Base-by-base conservation (phyloP, 768 basidiomycete species). In the Suillus plorans region DNA sequence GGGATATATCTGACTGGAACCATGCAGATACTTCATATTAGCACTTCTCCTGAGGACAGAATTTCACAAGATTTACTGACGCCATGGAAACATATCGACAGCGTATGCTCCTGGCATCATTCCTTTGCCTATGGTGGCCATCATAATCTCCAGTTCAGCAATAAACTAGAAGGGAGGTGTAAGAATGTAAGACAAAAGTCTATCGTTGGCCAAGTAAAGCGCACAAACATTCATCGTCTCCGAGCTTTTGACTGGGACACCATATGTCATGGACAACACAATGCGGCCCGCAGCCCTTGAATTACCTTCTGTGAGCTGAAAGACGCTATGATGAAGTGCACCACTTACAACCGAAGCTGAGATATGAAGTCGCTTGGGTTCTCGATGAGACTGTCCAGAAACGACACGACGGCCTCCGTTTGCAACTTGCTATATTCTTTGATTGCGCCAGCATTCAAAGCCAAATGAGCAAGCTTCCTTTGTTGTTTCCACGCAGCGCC, bases 1-100 rank as follows among this genome's bases (percentile, higher is more conserved):
- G 72, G 72, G 16, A 73, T 42, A 60, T 67, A 36, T 53, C 66
- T 70, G 47, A 73, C 72, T 73, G 42, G n/a, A 63, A 42, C 39
- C 59, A 22, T 56, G 55, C 36, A 13, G 22, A 31, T 18, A 7
- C 44, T 41, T 25, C 22, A 28, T 13, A 25, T 49, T 13, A 60
- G 41, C 7, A 28, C 31, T 61, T 18, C 31, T 13, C 13, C 13
- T 7, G 45, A 42, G 25, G 12, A 14, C 6, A 34, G 16, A 37
- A 50, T 10, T 13, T n/a, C 9, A 20, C 37, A 14, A 5, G 6
- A 14, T 61, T 37, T 37, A 64, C 63, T 34, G 8, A 64, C 63
- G 59, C 60, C 57, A 60, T 36, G 63, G 63, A 0, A 61, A 36
- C 1, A 37, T 6, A 37, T 64, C 63, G 20, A 64, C 63, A 20